Evolutionary conservation across 1,284 basidiomycete genomes (phyloP).

Genomic region (Ustilago shanxiensis): DNA sequence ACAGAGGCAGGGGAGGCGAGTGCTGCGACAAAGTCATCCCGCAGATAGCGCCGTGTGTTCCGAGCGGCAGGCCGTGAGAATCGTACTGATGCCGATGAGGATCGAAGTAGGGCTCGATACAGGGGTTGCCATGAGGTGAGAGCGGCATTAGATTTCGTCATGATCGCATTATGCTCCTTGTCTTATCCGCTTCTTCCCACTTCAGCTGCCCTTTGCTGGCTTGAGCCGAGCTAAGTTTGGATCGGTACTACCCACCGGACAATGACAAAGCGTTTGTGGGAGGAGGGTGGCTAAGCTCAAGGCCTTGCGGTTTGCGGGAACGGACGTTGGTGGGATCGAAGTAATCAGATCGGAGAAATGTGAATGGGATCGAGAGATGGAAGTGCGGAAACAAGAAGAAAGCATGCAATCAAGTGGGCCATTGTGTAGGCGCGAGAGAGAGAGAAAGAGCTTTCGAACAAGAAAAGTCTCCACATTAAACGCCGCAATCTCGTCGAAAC

Average conservation of each 20-base stretch:
- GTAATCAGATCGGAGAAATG: background rate
- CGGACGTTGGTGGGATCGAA: background rate
- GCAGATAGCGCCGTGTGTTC: conserved; percentile 50
- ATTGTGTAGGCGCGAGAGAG: too few species aligned
- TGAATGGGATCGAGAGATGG: background rate
- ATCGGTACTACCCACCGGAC: too few species aligned
- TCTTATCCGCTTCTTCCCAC: background rate
- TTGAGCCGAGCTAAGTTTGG: too few species aligned
- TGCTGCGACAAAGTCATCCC: conserved; percentile 35
- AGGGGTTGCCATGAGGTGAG: conserved; percentile 16
- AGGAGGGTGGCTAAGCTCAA: background rate
- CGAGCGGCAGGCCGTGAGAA: conserved; percentile 49
- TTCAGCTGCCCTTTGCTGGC: background rate
- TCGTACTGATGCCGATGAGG: conserved; percentile 37
- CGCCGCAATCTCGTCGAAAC: background rate
- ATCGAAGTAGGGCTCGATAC: conserved; percentile 37
- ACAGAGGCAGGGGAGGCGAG: background rate
- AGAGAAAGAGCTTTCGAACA: background rate
- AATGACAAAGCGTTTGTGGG: background rate
- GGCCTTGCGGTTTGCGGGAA: background rate
- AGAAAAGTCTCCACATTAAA: background rate
- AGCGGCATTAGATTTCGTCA: conserved; percentile 2
- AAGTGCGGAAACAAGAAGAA: background rate
- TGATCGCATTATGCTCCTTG: background rate
- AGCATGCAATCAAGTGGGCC: background rate